Evolutionary conservation across 2,329 filamentous ascomycete genomes (phyloP), one percentile per base, ranked within the genome.

Genomic region (Arthroderma sp.): DNA sequence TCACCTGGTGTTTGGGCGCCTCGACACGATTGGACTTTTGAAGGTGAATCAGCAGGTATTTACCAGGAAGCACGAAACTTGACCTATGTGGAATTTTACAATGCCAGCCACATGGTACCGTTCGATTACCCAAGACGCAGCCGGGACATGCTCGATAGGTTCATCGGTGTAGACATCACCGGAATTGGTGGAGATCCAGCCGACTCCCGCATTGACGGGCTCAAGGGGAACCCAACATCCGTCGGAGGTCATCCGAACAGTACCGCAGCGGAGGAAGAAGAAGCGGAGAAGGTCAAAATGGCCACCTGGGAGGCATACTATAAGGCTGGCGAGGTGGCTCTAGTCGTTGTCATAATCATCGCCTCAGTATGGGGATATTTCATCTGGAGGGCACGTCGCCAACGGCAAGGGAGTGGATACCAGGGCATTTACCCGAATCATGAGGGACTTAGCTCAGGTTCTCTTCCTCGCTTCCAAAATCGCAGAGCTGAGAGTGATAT

Each of bases 31-130:
- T 98, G 91, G 93, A 84, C 80, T 1, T 95, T 96, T 53, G 91
- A 96, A 63, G 85, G 82, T 49, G 77, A 94, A 54, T 68, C 78
- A 1, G 88, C 88, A 3, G 91, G 91, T 27, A 86, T 93, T 58
- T 98, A 89, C 72, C 93, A 98, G 64, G 78, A 87, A 61, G 89
- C 91, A 1, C 80, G 93, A 52, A 98, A 98, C 65, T 68, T 98
- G 49, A 95, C 91, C 1, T 98, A 98, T 59, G 81, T 98, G 30
- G 73, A 93, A 36, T 94, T 96, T 66, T 86, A 94, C 70, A 94
- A 98, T 63, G 80, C 86, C 10, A 94, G 85, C 41, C 91, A 98
- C 65, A 98, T 98, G 91, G 91, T 98, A 1, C 93, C 91, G 1
- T 96, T 91, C 58, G 89, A 98, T 64, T 84, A 83, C 55, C 82